Conservation (phyloP, 108 stramenopile species). For the Cyclotella kingstonii region DNA sequence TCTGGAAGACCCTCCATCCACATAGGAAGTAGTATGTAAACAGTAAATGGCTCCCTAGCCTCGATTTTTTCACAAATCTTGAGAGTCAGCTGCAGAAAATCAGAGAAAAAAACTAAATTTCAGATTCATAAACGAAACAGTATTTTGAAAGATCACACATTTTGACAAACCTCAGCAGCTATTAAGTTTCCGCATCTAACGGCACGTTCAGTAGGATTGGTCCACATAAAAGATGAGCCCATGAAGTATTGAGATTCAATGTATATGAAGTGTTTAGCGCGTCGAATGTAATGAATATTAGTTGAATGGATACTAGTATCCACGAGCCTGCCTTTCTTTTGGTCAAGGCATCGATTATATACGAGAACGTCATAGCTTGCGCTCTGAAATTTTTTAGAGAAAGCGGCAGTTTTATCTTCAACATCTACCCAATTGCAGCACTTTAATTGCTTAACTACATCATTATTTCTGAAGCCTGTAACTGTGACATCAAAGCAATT, state of each 20-base stretch:
- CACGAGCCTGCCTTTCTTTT: constrained; percentile 43
- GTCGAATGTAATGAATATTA: constrained; percentile 51
- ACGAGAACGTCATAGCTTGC: background rate
- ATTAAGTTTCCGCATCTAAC: constrained; percentile 56
- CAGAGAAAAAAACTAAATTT: background rate
- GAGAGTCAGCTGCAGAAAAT: constrained; percentile 17
- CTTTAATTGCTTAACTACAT: too few species aligned
- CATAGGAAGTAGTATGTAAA: constrained; percentile 60
- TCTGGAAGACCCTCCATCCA: constrained; percentile 59
- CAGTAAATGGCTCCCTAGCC: constrained; percentile 57
- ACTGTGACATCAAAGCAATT: constrained; percentile 36
- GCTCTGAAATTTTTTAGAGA: constrained; percentile 27
- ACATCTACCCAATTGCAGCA: too few species aligned
- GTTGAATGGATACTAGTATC: constrained; percentile 41
- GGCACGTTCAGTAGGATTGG: constrained; percentile 11
- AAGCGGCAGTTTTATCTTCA: constrained; percentile 18
- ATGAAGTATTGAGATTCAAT: constrained; percentile 61
- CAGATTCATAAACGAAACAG: background rate
- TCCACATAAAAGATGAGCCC: constrained; percentile 53
- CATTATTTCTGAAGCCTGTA: constrained; percentile 18
- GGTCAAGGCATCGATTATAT: constrained; percentile 29
- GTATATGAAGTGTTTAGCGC: constrained; percentile 60
- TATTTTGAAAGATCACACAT: background rate
- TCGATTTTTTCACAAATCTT: constrained; percentile 67
- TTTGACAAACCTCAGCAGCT: constrained; percentile 40